Evolutionary conservation across 257 asterid genomes (phyloP).

Genomic region (Solanum piurae): DNA sequence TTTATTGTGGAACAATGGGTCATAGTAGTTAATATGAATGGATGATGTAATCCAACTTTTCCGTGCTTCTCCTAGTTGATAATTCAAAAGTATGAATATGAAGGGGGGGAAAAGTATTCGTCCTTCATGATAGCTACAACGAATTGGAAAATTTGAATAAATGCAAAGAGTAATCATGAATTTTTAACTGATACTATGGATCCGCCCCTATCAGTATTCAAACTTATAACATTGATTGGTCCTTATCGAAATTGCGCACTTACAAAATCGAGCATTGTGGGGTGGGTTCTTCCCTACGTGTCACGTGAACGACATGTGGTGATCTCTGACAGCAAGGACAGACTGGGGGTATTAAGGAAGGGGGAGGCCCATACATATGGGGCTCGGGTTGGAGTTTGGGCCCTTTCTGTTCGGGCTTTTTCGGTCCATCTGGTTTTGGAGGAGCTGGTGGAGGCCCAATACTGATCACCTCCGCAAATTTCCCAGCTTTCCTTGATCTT

Average conservation of each 20-base stretch:
- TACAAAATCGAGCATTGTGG: constrained; percentile 6
- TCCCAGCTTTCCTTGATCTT: constrained; percentile 31
- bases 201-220: not conserved
- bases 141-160: not conserved
- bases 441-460: constrained; percentile 39
- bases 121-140: not conserved
- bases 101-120: not conserved
- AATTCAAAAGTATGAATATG: not conserved
- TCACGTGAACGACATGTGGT: not conserved
- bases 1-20: not conserved
- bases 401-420: constrained; percentile 1
- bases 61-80: not conserved
- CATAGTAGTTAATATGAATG: not conserved
- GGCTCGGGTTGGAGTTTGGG: not conserved
- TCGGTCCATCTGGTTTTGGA: constrained; percentile 16
- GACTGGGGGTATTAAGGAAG: not conserved
- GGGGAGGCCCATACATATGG: constrained; percentile 1
- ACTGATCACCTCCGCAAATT: constrained; percentile 30
- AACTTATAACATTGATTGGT: not conserved
- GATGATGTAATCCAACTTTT: not conserved
- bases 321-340: not conserved
- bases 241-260: not conserved
- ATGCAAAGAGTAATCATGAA: not conserved
- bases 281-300: constrained; percentile 1
- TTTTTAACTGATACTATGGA: too few species aligned